Percentiles rank a stretch among this genome's conserved stretches.
These are phyloP conservation scores for Sporothrix schenckii DNA, from an alignment of 2,329 filamentous ascomycete genomes.

Conservation along the genomic window DNA sequence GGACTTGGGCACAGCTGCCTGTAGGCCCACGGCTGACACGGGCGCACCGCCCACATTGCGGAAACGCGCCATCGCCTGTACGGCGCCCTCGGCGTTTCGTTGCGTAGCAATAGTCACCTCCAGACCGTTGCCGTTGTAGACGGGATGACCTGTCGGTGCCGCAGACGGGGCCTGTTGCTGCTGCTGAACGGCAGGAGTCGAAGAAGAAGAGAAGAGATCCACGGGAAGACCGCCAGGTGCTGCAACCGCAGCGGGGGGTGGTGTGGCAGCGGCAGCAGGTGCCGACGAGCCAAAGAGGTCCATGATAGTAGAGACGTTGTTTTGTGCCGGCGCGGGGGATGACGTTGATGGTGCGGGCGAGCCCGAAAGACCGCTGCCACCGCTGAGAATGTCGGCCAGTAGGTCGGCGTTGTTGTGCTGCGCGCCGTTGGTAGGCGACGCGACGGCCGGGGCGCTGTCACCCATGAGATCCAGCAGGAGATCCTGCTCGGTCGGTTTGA, in stretches of 20 bases:
- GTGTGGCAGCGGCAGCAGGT: conserved; percentile 39
- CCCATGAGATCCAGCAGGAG: conserved; percentile 92
- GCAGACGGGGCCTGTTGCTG: conserved; percentile 42
- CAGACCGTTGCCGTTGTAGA: conserved; percentile 85
- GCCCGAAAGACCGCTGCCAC: conserved; percentile 58
- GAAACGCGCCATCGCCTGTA: conserved; percentile 84
- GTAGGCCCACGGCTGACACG: conserved; percentile 77
- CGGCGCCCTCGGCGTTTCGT: conserved; percentile 74
- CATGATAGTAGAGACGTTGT: conserved; percentile 76
- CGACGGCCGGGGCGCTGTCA: conserved; percentile 59
- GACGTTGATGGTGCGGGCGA: conserved; percentile 45
- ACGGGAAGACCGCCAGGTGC: conserved; percentile 43
- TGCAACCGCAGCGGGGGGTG: conserved; percentile 47
- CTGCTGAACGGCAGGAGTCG: conserved; percentile 47
- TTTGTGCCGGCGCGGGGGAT: conserved; percentile 58
- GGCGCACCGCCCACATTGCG: conserved; percentile 70
- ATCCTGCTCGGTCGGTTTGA: conserved; percentile 87
- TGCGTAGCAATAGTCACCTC: conserved; percentile 81
- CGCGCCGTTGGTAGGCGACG: conserved; percentile 57
- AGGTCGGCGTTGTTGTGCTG: conserved; percentile 84
- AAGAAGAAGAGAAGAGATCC: conserved; percentile 57
- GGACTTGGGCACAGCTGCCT: conserved; percentile 94
- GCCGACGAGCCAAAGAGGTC: conserved; percentile 69
- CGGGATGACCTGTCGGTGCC: conserved; percentile 62
- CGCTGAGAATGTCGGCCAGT: conserved; percentile 87